phyloP scores from a whole-genome alignment of 768 basidiomycete species.

The Lanmaoa rubissima region DNA sequence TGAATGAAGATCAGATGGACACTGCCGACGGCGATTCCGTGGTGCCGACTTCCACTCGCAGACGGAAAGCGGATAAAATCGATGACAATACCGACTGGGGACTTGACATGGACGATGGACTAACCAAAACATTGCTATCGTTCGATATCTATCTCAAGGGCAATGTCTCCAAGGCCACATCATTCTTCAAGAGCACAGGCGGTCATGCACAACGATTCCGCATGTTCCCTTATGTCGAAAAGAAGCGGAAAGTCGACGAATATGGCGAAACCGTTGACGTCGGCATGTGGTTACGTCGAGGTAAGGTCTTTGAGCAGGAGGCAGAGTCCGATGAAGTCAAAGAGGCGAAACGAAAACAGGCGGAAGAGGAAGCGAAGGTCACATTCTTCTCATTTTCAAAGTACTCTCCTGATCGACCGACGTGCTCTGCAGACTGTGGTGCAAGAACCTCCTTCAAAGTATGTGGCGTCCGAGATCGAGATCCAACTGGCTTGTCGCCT shows the following conservation, averaged over 20 bases:
- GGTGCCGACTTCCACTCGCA: conserved; percentile 23
- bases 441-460: conserved; percentile 90
- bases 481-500: conserved; percentile 84
- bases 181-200: conserved; percentile 81
- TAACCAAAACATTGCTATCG: conserved; percentile 72
- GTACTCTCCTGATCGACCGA: conserved; percentile 4
- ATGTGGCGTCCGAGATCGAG: conserved; percentile 68
- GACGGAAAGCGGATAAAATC: conserved; percentile 47
- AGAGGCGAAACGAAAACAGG: conserved; percentile 62
- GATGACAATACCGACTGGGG: conserved; percentile 64
- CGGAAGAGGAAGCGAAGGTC: conserved; percentile 78
- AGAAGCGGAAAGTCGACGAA: conserved; percentile 87
- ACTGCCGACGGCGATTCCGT: conserved; percentile 32
- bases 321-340: conserved; percentile 79
- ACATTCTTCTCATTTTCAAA: neutral
- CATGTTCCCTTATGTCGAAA: conserved; percentile 97
- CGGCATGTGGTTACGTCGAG: conserved; percentile 92
- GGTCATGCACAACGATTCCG: conserved; percentile 78
- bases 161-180: conserved; percentile 83
- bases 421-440: conserved; percentile 55
- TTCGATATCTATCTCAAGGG: conserved; percentile 98
- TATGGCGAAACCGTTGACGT: conserved; percentile 96
- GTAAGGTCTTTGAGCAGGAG: conserved; percentile 88
- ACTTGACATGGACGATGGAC: conserved; percentile 72
- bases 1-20: conserved; percentile 53